Evolutionary conservation across 495 filamentous ascomycete genomes (phyloP), one percentile per base, ranked within the genome.

Genomic region (Rhypophila decipiens): DNA sequence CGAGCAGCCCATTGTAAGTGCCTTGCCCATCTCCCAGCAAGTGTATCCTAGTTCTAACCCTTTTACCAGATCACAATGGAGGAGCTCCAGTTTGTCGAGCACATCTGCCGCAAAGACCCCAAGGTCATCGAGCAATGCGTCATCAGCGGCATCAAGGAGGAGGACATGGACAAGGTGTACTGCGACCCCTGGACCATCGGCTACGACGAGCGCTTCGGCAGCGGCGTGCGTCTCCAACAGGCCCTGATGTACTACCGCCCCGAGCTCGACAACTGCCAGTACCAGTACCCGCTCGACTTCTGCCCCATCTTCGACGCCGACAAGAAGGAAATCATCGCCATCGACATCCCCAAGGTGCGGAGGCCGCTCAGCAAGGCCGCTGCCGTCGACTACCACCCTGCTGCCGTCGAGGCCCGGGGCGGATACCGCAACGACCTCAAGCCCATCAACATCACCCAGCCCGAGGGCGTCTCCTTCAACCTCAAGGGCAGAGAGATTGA

Each of bases 241-340:
- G 90, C 89, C 13, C 70, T 96, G 31, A 95, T 96, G 87, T 96
- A 96, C 72, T 96, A 95, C 64, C 81, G 90, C 20, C 90, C 89
- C 13, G 76, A 90, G 56, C 50, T 84, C 34, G 90, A 96, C 58
- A 87, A 90, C 66, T 86, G 78, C 56, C 90, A 96, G 65, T 96
- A 96, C 66, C 84, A 85, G 17, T 95, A 83, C 57, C 90, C 90
- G 0, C 76, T 96, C 41, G 90, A 96, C 67, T 96, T 96, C 74
- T 94, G 88, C 56, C 90, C 90, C 2, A 94, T 96, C 61, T 91
- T 78, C 69, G 88, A 95, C 53, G 78, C 87, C 11, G 86, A 90
- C 60, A 88, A 84, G 31, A 79, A 86, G 55, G 66, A 88, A 57
- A 87, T 96, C 53, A 81, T 95, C 37, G 85, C 86, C 66, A 95